phyloP scores from a whole-genome alignment of 768 basidiomycete species.

The Scleroderma bovista region DNA sequence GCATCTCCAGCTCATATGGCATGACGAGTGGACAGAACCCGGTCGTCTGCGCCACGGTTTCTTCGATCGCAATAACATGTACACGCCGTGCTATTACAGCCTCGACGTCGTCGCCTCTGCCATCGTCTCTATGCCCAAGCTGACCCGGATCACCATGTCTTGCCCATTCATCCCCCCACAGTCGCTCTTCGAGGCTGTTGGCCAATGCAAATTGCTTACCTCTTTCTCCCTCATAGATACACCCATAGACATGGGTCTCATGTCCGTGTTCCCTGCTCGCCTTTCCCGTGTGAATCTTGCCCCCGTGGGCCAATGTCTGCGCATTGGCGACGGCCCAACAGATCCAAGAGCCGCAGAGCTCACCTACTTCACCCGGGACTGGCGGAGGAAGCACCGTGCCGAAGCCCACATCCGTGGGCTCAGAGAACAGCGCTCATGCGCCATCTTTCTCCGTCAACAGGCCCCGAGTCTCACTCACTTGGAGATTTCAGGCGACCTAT shows the following conservation, averaged over 20 bases:
- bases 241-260: slow-evolving; percentile 31
- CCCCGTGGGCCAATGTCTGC: slow-evolving; percentile 30
- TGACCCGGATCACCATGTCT: slow-evolving; percentile 22
- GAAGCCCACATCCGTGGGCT: slow-evolving; percentile 25
- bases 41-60: slow-evolving; percentile 28
- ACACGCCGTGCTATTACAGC: slow-evolving; percentile 24
- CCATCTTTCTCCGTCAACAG: slow-evolving; percentile 26
- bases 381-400: slow-evolving; percentile 31
- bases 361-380: slow-evolving; percentile 31
- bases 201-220: slow-evolving; percentile 21
- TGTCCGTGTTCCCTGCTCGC: slow-evolving; percentile 23
- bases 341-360: slow-evolving; percentile 28
- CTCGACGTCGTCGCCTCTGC: slow-evolving; percentile 21
- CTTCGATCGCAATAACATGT: slow-evolving; percentile 28
- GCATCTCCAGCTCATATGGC: slow-evolving; percentile 30
- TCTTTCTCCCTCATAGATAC: slow-evolving; percentile 28
- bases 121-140: slow-evolving; percentile 25
- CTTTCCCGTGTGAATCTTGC: slow-evolving; percentile 23
- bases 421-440: slow-evolving; percentile 25
- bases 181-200: slow-evolving; percentile 23
- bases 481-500: slow-evolving; percentile 27
- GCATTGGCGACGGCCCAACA: slow-evolving; percentile 30
- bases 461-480: slow-evolving; percentile 24
- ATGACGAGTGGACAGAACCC: slow-evolving; percentile 33
- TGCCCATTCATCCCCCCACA: slow-evolving; percentile 30